Conservation (phyloP, 257 asterid genomes). For the Nicotiana knightiana region DNA sequence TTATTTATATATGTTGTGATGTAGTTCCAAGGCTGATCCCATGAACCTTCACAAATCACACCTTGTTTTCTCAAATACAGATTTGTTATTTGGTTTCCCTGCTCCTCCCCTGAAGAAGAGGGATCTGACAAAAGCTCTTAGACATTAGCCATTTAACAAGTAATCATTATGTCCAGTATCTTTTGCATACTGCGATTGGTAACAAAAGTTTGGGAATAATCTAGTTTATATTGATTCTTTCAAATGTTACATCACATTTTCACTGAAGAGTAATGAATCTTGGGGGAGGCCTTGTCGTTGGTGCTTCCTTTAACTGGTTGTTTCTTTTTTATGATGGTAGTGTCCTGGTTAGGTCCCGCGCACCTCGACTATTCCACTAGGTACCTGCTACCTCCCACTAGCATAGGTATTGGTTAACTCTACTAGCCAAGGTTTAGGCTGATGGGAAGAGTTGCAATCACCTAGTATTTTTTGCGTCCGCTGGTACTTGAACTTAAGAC, state of each 20-base stretch:
- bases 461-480: not conserved
- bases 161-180: not conserved
- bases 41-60: not conserved
- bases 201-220: not conserved
- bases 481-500: not conserved
- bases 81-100: not conserved
- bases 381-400: not conserved
- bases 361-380: not conserved
- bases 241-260: not conserved
- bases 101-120: not conserved
- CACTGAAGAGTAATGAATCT: not conserved
- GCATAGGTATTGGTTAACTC: not conserved
- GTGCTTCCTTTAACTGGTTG: not conserved
- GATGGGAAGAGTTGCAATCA: not conserved
- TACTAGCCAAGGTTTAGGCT: not conserved
- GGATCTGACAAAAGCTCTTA: not conserved
- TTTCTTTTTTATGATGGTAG: not conserved
- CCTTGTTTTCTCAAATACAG: not conserved
- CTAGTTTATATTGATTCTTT: not conserved
- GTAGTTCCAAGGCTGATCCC: not conserved
- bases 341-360: not conserved
- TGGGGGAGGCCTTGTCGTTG: not conserved
- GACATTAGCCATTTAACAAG: not conserved
- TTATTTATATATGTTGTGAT: not conserved
- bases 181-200: not conserved